A percentile compares a stretch with the other conserved stretches of the same genome.
Evolutionary conservation across 257 asterid genomes (phyloP).

Genomic region (Salvia rosmarinus): DNA sequence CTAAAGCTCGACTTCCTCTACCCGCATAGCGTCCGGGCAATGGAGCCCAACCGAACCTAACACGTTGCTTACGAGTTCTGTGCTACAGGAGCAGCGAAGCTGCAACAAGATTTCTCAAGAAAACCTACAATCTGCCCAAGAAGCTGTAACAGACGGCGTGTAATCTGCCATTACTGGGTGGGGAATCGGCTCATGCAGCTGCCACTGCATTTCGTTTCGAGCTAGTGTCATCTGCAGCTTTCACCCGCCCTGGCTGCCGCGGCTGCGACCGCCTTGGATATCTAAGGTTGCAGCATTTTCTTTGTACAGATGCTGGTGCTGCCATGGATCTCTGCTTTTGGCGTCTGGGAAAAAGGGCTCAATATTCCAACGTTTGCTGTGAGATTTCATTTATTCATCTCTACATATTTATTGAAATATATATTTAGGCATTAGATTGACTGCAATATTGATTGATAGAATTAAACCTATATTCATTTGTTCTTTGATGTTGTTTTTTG

Average conservation of each 20-base stretch:
- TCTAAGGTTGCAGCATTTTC: conserved; percentile 8
- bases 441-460: conserved; percentile 36
- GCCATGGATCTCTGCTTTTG: too few relatives aligned
- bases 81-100: conserved; percentile 90
- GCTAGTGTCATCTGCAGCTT: not conserved
- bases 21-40: conserved; percentile 95
- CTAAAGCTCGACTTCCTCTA: conserved; percentile 81
- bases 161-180: not conserved
- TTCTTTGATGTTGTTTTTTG: conserved; percentile 33
- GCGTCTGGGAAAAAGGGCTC: conserved; percentile 23
- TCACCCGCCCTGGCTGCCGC: not conserved
- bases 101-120: conserved; percentile 90
- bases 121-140: conserved; percentile 88
- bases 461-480: conserved; percentile 40
- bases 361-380: conserved; percentile 6
- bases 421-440: conserved; percentile 31
- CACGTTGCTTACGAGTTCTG: conserved; percentile 78
- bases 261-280: not conserved
- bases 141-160: conserved; percentile 45
- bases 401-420: conserved; percentile 30
- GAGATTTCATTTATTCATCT: conserved; percentile 28
- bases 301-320: conserved; percentile 55
- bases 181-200: not conserved
- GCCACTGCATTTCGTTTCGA: not conserved
- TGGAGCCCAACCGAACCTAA: conserved; percentile 92